These are phyloP conservation scores for Gilbertella persicaria DNA, from an alignment of 371 early-diverging fungal species.

Conservation along the genomic window DNA sequence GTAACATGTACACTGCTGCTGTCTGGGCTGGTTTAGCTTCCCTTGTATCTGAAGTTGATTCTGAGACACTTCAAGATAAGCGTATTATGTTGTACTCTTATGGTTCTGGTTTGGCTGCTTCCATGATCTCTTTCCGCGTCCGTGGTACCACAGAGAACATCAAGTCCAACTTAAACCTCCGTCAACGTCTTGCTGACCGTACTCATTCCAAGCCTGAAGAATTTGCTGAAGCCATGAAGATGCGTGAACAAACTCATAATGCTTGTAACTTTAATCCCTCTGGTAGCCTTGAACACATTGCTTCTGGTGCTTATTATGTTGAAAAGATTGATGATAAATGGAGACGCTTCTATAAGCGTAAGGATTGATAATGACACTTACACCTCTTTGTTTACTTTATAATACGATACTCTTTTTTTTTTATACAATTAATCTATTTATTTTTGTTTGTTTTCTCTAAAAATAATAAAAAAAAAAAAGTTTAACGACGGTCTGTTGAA, in stretches of 20 bases:
- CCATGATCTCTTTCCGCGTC: conserved; percentile 91
- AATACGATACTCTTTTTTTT: background rate
- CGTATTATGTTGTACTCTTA: conserved; percentile 93
- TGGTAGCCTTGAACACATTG: conserved; percentile 58
- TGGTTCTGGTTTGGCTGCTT: conserved; percentile 95
- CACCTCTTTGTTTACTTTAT: background rate
- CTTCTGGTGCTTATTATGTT: conserved; percentile 82
- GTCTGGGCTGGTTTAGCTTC: conserved; percentile 90
- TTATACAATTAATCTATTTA: background rate
- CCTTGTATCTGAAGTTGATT: conserved; percentile 74
- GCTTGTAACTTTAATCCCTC: conserved; percentile 78
- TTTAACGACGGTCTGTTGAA: conserved; percentile 83
- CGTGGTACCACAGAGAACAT: conserved; percentile 64
- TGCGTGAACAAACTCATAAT: conserved; percentile 88
- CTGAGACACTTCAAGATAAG: conserved; percentile 75
- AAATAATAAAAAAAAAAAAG: background rate
- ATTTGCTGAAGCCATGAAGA: conserved; percentile 82
- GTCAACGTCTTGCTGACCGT: conserved; percentile 73
- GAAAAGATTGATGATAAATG: conserved; percentile 90
- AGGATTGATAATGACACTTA: conserved; percentile 34
- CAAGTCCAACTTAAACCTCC: conserved; percentile 65
- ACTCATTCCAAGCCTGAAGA: conserved; percentile 73
- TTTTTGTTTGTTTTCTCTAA: conserved; percentile 1
- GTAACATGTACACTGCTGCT: conserved; percentile 97
- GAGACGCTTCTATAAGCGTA: conserved; percentile 83